phyloP scores from a whole-genome alignment of 495 filamentous ascomycete species.

The Neurospora pannonica region DNA sequence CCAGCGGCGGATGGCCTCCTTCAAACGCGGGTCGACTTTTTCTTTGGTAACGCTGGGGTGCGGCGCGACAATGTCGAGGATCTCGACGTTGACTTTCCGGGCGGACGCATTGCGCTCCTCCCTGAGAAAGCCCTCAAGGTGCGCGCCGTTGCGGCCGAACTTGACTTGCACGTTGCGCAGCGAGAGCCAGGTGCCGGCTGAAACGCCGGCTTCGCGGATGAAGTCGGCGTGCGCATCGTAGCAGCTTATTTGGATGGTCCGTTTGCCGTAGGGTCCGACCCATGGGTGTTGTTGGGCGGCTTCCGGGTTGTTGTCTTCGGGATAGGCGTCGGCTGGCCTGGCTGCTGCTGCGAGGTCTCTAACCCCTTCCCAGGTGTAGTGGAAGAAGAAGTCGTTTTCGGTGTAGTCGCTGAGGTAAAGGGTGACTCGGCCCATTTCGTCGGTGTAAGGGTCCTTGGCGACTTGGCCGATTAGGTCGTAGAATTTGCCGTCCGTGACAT shows the following conservation, averaged over 20 bases:
- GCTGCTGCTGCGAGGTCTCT: constrained; percentile 24
- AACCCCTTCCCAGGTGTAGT: constrained; percentile 40
- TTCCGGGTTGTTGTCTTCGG: constrained; percentile 21
- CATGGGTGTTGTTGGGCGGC: constrained; percentile 30
- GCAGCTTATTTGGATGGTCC: constrained; percentile 61
- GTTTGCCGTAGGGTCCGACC: constrained; percentile 69
- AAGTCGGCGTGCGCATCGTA: constrained; percentile 59
- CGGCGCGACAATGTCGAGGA: constrained; percentile 13
- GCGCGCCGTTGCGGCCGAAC: constrained; percentile 34
- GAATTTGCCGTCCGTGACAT: constrained; percentile 47
- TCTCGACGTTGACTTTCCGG: constrained; percentile 44
- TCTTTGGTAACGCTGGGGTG: constrained; percentile 5
- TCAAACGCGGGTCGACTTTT: constrained; percentile 44
- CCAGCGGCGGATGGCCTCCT: constrained; percentile 54
- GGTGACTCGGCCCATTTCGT: constrained; percentile 38
- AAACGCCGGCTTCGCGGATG: constrained; percentile 42
- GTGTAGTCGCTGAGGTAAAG: constrained; percentile 88
- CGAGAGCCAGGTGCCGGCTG: constrained; percentile 48
- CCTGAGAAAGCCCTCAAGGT: constrained; percentile 65
- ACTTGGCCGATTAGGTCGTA: constrained; percentile 72
- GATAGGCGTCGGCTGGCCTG: constrained; percentile 14
- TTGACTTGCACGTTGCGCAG: constrained; percentile 70
- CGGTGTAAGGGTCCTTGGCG: constrained; percentile 48
- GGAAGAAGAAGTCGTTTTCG: constrained; percentile 48
- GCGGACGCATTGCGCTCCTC: constrained; percentile 43